Percentiles rank a stretch among this genome's conserved stretches.
phyloP scores from a whole-genome alignment of 768 basidiomycete genomes.

The Collybia mongolica region DNA sequence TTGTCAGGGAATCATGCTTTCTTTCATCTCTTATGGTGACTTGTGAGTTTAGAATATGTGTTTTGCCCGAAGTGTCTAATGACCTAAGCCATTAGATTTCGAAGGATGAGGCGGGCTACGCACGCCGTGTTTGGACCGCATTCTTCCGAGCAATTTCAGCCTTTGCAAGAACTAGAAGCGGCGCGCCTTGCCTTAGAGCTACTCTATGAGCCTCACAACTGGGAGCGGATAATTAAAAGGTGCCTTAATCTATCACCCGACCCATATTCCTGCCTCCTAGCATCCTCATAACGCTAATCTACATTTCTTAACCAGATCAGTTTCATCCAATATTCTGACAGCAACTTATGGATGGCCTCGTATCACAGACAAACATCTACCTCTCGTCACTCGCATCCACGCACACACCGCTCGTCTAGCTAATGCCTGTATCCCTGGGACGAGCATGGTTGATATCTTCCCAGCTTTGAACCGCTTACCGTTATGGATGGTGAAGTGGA shows the following conservation, averaged over 20 bases:
- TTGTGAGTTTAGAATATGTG: neutral
- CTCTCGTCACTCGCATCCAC: slow-evolving; percentile 2
- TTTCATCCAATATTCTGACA: slow-evolving; percentile 3
- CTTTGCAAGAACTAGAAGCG: slow-evolving; percentile 1
- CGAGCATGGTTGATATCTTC: slow-evolving; percentile 1
- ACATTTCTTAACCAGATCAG: too few species aligned
- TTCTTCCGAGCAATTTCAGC: neutral
- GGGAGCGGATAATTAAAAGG: neutral
- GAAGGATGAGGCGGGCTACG: neutral
- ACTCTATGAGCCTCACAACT: neutral
- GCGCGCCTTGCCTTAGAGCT: neutral
- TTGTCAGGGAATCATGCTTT: slow-evolving; percentile 3
- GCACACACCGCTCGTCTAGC: slow-evolving; percentile 1
- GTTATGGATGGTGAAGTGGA: neutral
- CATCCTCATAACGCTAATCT: neutral
- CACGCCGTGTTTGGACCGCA: neutral
- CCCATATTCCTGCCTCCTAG: too few species aligned
- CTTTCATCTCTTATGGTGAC: slow-evolving; percentile 3
- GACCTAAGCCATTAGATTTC: neutral
- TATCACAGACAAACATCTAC: neutral
- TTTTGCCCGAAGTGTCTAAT: neutral
- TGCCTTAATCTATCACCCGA: neutral
- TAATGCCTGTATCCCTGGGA: slow-evolving; percentile 4
- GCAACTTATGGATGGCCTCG: slow-evolving; percentile 2
- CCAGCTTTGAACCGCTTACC: neutral